phyloP scores from a whole-genome alignment of 2,329 filamentous ascomycete species.

The Diaporthe capsici region DNA sequence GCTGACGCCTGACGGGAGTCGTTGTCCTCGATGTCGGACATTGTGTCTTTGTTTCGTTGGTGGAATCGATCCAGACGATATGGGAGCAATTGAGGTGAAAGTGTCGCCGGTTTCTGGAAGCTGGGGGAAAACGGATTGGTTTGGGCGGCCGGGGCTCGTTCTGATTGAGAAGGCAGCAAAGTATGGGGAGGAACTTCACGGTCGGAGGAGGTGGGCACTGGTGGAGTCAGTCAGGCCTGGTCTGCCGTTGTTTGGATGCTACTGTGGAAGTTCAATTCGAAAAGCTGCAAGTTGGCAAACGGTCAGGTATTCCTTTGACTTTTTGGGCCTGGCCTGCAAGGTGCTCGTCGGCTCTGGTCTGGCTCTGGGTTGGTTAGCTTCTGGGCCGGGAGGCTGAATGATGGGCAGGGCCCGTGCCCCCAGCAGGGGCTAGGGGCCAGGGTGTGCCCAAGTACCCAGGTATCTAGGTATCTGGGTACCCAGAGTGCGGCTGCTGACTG shows the following conservation, averaged over 20 bases:
- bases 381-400: conserved; percentile 6
- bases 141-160: not conserved
- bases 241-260: conserved; percentile 16
- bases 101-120: not conserved
- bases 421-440: not conserved
- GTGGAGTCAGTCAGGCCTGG: not conserved
- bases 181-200: not conserved
- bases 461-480: not conserved
- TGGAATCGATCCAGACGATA: not conserved
- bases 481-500: not conserved
- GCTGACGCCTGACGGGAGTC: conserved; percentile 30
- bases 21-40: conserved; percentile 48
- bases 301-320: not conserved
- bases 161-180: not conserved
- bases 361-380: not conserved
- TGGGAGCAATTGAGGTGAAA: not conserved
- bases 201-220: not conserved
- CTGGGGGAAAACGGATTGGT: not conserved
- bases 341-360: not conserved
- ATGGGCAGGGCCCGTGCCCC: conserved; percentile 1
- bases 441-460: not conserved
- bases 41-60: conserved; percentile 43
- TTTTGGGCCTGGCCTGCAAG: conserved; percentile 3
- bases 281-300: not conserved
- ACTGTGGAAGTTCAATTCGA: not conserved